Percentiles rank a stretch among this genome's conserved stretches.
Evolutionary conservation across 2,329 filamentous ascomycete genomes (phyloP).

Genomic region (Xylariaceae sp.): DNA sequence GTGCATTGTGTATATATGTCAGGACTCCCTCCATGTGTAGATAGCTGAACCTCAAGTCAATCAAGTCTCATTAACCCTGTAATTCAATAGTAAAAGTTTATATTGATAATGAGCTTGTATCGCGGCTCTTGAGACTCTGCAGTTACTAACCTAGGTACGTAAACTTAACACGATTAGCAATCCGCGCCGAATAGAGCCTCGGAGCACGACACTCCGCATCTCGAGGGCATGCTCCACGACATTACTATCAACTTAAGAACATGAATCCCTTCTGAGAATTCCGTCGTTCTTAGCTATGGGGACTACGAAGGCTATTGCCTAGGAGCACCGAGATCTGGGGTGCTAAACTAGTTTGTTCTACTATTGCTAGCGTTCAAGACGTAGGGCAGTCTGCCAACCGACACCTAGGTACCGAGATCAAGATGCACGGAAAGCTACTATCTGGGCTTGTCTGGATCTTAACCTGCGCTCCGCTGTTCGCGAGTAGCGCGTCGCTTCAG

Average conservation of each 20-base stretch:
- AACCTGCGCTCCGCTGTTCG: conserved; percentile 3
- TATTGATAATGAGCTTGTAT: too few species aligned
- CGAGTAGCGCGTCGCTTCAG: conserved; percentile 31
- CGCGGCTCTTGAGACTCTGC: too few species aligned
- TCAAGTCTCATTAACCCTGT: too few species aligned
- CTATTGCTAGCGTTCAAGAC: background rate
- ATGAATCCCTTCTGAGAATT: background rate
- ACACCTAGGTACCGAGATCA: background rate
- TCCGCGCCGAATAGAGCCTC: conserved; percentile 8
- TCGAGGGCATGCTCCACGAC: conserved; percentile 4
- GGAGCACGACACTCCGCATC: conserved; percentile 18
- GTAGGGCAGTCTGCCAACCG: background rate
- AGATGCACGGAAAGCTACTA: conserved; percentile 8
- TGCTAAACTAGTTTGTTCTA: background rate
- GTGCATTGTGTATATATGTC: too few species aligned
- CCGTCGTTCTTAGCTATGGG: background rate
- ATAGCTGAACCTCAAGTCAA: too few species aligned
- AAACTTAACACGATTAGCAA: too few species aligned
- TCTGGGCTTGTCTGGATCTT: conserved; percentile 7
- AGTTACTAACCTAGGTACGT: too few species aligned
- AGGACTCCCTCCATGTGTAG: too few species aligned
- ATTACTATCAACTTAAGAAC: background rate
- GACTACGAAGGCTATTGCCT: background rate
- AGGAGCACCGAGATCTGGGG: too few species aligned
- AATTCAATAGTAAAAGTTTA: too few species aligned